These are phyloP conservation scores for Penicillium lividum DNA, from an alignment of 495 filamentous ascomycete genomes.

Conservation along the genomic window DNA sequence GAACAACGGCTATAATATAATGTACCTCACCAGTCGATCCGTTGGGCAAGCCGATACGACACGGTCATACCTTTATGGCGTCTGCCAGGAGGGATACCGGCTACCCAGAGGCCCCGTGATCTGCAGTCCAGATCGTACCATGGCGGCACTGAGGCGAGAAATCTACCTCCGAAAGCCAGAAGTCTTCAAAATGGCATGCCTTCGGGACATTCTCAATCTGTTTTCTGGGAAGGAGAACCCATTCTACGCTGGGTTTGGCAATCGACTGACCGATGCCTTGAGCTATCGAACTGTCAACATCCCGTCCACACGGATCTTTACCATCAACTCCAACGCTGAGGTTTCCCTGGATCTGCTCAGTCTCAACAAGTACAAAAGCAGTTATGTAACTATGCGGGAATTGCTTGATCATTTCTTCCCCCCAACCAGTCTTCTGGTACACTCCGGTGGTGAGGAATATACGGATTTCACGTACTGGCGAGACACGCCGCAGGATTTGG, in stretches of 20 bases:
- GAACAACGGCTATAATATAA: slow-evolving; percentile 96
- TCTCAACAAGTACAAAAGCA: slow-evolving; percentile 93
- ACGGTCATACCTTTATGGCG: slow-evolving; percentile 84
- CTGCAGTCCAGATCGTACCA: slow-evolving; percentile 90
- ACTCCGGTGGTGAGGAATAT: slow-evolving; percentile 78
- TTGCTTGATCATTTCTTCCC: slow-evolving; percentile 98
- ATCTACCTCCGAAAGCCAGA: slow-evolving; percentile 96
- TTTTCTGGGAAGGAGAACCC: slow-evolving; percentile 79
- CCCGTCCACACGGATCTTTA: slow-evolving; percentile 91
- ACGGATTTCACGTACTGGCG: slow-evolving; percentile 91
- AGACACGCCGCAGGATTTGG: slow-evolving; percentile 68
- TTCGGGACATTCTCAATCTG: slow-evolving; percentile 87
- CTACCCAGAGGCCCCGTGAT: slow-evolving; percentile 91
- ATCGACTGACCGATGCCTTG: slow-evolving; percentile 92
- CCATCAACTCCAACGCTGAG: slow-evolving; percentile 97
- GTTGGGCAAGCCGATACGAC: slow-evolving; percentile 94
- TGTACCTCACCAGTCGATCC: slow-evolving; percentile 93
- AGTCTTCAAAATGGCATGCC: slow-evolving; percentile 98
- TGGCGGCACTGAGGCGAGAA: slow-evolving; percentile 91
- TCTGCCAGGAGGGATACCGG: slow-evolving; percentile 82
- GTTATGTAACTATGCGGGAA: slow-evolving; percentile 95
- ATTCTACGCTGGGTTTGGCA: slow-evolving; percentile 97
- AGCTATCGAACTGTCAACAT: slow-evolving; percentile 97
- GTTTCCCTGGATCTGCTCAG: slow-evolving; percentile 89
- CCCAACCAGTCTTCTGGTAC: slow-evolving; percentile 71